Evolutionary conservation across 306 rosid species (phyloP).

Genomic region (Citrullus amarus): DNA sequence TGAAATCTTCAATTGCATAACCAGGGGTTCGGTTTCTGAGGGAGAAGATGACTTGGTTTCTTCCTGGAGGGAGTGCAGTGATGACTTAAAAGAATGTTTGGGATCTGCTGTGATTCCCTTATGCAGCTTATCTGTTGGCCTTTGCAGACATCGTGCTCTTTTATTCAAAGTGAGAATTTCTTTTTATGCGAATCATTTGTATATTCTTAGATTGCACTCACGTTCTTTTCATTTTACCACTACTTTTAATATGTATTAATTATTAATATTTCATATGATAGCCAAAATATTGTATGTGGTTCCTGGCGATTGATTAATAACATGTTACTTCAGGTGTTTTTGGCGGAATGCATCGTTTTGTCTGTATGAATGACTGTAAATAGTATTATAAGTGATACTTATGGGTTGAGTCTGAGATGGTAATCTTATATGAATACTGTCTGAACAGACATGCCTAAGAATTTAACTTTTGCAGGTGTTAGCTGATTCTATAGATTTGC

Average conservation of each 20-base stretch:
- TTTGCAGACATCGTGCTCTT: slow-evolving; percentile 91
- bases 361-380: not conserved
- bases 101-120: slow-evolving; percentile 90
- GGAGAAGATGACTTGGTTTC: slow-evolving; percentile 65
- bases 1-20: slow-evolving; percentile 27
- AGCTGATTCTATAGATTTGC: slow-evolving; percentile 71
- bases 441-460: not conserved
- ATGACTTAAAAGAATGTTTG: slow-evolving; percentile 69
- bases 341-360: not conserved
- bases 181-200: not conserved
- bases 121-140: slow-evolving; percentile 85
- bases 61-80: slow-evolving; percentile 69
- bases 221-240: not conserved
- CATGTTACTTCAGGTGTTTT: not conserved
- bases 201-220: not conserved
- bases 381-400: not conserved
- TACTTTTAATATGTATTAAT: not conserved
- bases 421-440: not conserved
- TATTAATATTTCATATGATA: not conserved
- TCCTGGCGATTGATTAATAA: not conserved
- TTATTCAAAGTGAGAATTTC: slow-evolving; percentile 76
- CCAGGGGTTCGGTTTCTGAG: slow-evolving; percentile 78
- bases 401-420: not conserved
- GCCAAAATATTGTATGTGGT: not conserved
- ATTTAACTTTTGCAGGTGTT: slow-evolving; percentile 45